Conservation (phyloP, 208 protist species). For the Acanthamoeba castellanii region DNA sequence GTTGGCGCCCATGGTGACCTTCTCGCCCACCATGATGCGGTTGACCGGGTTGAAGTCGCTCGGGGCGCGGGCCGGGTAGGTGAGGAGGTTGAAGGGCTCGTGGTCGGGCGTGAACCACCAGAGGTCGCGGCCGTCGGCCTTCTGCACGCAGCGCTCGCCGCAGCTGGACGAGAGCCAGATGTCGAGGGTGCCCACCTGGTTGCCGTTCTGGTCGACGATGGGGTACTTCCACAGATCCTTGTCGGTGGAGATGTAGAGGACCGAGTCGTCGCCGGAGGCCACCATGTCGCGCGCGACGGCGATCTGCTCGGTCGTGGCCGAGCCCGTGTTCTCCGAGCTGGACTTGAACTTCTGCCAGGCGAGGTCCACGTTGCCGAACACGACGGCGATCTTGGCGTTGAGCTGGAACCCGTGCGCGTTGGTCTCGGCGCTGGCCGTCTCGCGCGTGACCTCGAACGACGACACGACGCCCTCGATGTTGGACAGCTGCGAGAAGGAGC, state of each 20-base stretch:
- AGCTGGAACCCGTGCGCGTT: background rate
- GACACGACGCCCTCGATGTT: conserved; percentile 1
- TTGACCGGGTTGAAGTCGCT: background rate
- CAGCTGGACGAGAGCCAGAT: background rate
- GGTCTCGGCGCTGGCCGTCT: background rate
- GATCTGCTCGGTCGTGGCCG: conserved; percentile 11
- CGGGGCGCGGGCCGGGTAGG: background rate
- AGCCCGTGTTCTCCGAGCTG: conserved; percentile 2
- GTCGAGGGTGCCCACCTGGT: conserved; percentile 3
- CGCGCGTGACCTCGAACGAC: background rate
- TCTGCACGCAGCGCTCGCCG: background rate
- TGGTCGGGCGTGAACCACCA: background rate
- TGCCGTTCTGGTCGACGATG: conserved; percentile 12
- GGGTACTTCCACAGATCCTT: conserved; percentile 12
- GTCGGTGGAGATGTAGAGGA: conserved; percentile 21
- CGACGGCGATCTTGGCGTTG: conserved; percentile 3
- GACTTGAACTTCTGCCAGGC: background rate
- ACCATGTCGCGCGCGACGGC: background rate
- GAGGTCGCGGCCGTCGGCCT: background rate
- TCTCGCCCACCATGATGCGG: background rate
- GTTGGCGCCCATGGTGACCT: background rate
- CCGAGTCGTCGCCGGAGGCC: background rate
- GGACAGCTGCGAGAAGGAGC: conserved; percentile 14
- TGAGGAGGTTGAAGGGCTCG: background rate
- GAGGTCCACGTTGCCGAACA: conserved; percentile 4